A percentile compares a stretch with the other conserved stretches of the same genome.
Evolutionary conservation across 768 basidiomycete genomes (phyloP).

Genomic region (Amyloporia xantha): DNA sequence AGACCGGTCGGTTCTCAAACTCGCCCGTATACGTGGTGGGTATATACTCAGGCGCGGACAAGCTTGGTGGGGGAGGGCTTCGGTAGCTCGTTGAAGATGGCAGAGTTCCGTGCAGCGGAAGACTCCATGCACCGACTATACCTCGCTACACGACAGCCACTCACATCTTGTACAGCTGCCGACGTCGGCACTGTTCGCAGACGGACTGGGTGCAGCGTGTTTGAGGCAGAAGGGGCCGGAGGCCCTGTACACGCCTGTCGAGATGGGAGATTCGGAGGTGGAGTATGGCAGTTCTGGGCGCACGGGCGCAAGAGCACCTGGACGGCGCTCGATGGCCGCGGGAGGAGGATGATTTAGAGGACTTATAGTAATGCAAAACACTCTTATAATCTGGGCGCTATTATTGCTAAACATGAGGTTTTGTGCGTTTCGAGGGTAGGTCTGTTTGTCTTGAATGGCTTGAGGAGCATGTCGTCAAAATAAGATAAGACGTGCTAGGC

Average conservation of each 20-base stretch:
- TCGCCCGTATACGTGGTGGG: conserved; percentile 96
- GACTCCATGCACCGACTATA: conserved; percentile 80
- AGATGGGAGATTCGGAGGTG: conserved; percentile 57
- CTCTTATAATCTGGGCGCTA: conserved; percentile 8
- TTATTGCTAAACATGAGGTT: too few relatives aligned
- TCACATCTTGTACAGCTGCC: conserved; percentile 64
- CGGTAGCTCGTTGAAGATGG: conserved; percentile 90
- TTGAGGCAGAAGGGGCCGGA: conserved; percentile 36
- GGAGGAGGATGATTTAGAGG: conserved; percentile 17
- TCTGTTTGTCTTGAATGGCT: too few relatives aligned
- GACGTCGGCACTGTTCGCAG: conserved; percentile 66
- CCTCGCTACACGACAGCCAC: conserved; percentile 70
- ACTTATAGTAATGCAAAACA: conserved; percentile 19
- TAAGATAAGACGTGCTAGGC: too few relatives aligned
- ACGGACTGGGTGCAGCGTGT: conserved; percentile 47
- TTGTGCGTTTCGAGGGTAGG: too few relatives aligned
- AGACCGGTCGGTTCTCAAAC: conserved; percentile 87
- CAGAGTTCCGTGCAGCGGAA: conserved; percentile 87
- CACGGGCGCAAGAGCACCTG: conserved; percentile 24
- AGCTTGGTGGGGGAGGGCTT: conserved; percentile 95
- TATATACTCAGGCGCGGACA: conserved; percentile 74
- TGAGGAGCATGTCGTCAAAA: too few relatives aligned
- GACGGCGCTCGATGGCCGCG: conserved; percentile 13
- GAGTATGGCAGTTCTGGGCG: conserved; percentile 64
- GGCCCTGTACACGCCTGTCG: conserved; percentile 44